phyloP scores from a whole-genome alignment of 352 stramenopile genomes.

The Phytophthora uliginosa region DNA sequence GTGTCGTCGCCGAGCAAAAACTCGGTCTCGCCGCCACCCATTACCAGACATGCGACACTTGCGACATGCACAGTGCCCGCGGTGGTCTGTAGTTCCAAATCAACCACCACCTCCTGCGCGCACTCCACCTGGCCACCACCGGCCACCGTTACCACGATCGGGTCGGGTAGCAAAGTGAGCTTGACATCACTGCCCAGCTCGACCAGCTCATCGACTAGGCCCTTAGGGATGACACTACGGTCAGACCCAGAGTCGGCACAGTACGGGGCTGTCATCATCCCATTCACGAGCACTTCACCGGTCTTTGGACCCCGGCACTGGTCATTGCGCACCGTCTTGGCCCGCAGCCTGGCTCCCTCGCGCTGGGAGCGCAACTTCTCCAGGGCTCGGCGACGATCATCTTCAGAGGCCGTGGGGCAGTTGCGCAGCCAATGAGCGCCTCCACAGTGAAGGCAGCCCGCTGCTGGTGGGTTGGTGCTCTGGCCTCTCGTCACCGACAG shows the following conservation, averaged over 20 bases:
- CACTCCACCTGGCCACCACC: slow-evolving; percentile 1
- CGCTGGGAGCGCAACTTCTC: neutral
- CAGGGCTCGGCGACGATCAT: neutral
- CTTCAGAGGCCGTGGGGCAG: neutral
- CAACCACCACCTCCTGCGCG: slow-evolving; percentile 2
- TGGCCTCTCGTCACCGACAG: neutral
- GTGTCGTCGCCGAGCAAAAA: slow-evolving; percentile 2
- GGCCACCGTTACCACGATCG: neutral
- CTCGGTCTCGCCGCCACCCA: slow-evolving; percentile 6
- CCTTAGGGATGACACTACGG: slow-evolving; percentile 4
- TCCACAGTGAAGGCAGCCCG: neutral
- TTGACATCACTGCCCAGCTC: slow-evolving; percentile 1
- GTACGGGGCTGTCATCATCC: neutral
- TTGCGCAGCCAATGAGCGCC: neutral
- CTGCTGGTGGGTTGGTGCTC: no score
- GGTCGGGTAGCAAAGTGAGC: neutral
- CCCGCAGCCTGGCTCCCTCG: neutral
- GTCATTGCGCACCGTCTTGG: slow-evolving; percentile 3
- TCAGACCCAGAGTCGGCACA: neutral
- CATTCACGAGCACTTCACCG: slow-evolving; percentile 5
- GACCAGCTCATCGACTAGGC: neutral
- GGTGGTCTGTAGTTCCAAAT: slow-evolving; percentile 7
- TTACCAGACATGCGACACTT: slow-evolving; percentile 14
- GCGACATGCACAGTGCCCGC: neutral
- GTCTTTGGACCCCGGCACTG: neutral